phyloP scores from a whole-genome alignment of 805 yeast genomes.

The Ogataea paraovalis region DNA sequence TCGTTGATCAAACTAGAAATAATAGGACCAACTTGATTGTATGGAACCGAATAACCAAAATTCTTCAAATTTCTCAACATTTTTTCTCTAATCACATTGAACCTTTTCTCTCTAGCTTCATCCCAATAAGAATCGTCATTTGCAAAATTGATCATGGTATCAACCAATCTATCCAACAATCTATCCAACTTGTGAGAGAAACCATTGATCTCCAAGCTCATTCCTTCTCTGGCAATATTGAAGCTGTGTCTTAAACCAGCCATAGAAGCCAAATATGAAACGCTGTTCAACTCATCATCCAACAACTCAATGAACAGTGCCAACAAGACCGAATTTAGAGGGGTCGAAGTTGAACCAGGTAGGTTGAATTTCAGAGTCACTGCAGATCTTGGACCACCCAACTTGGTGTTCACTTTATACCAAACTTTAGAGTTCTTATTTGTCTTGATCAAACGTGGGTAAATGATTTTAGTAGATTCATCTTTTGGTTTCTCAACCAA shows the following conservation, averaged over 20 bases:
- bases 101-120: constrained; percentile 49
- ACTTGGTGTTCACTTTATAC: constrained; percentile 87
- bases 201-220: constrained; percentile 66
- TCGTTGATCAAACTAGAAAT: constrained; percentile 68
- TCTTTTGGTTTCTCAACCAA: constrained; percentile 42
- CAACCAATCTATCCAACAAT: constrained; percentile 57
- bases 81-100: constrained; percentile 63
- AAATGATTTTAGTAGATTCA: constrained; percentile 30
- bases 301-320: constrained; percentile 65
- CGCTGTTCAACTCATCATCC: constrained; percentile 70
- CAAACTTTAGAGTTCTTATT: constrained; percentile 58
- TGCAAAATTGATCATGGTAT: constrained; percentile 46
- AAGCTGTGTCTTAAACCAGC: constrained; percentile 69
- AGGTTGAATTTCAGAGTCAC: constrained; percentile 60
- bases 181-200: constrained; percentile 76
- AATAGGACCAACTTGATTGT: constrained; percentile 65
- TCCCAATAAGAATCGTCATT: constrained; percentile 21
- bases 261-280: constrained; percentile 77
- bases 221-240: constrained; percentile 61
- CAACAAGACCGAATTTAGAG: constrained; percentile 53
- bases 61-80: constrained; percentile 60
- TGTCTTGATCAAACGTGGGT: constrained; percentile 60
- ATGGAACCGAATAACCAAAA: constrained; percentile 71
- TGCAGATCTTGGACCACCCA: constrained; percentile 83
- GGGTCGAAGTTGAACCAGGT: constrained; percentile 60